A percentile compares a stretch with the other conserved stretches of the same genome.
These are phyloP conservation scores for Trichosporon sp. DNA, from an alignment of 1,284 basidiomycete species.

Conservation along the genomic window DNA sequence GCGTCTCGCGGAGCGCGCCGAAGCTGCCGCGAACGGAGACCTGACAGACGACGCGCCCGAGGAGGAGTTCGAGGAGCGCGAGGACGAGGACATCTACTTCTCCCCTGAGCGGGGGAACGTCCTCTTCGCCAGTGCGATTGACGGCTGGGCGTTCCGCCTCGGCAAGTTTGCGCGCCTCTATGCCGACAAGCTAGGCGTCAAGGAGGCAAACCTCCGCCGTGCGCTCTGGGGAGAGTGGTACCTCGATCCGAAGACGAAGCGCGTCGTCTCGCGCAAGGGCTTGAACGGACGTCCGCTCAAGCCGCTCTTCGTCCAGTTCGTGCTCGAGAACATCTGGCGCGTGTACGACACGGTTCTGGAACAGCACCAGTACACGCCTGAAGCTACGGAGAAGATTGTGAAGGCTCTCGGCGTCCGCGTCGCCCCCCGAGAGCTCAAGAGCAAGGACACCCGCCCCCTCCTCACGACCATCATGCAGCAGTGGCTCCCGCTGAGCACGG, in stretches of 20 bases:
- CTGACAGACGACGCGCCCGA: conserved; percentile 44
- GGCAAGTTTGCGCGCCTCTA: conserved; percentile 93
- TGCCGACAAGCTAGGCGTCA: conserved; percentile 86
- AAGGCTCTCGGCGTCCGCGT: conserved; percentile 80
- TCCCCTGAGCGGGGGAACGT: conserved; percentile 95
- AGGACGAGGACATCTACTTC: conserved; percentile 98
- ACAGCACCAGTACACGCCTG: conserved; percentile 78
- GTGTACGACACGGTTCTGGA: conserved; percentile 86
- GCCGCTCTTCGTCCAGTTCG: conserved; percentile 97
- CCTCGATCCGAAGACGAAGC: conserved; percentile 94
- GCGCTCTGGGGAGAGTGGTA: conserved; percentile 98
- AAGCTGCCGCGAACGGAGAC: conserved; percentile 57
- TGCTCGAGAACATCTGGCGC: conserved; percentile 96
- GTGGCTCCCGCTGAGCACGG: conserved; percentile 93
- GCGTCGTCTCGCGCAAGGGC: conserved; percentile 88
- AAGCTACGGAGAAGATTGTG: conserved; percentile 89
- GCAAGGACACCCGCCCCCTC: conserved; percentile 84
- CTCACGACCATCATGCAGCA: conserved; percentile 87
- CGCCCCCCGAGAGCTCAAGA: conserved; percentile 82
- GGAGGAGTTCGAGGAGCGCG: conserved; percentile 80
- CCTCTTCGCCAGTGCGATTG: conserved; percentile 92
- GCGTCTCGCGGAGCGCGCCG: conserved; percentile 72
- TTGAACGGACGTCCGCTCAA: conserved; percentile 80
- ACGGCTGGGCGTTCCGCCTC: conserved; percentile 97
- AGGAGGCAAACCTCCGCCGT: conserved; percentile 80